A percentile compares a stretch with the other conserved stretches of the same genome.
Evolutionary conservation across 768 basidiomycete genomes (phyloP).

Genomic region (Leccinum sublutescens): DNA sequence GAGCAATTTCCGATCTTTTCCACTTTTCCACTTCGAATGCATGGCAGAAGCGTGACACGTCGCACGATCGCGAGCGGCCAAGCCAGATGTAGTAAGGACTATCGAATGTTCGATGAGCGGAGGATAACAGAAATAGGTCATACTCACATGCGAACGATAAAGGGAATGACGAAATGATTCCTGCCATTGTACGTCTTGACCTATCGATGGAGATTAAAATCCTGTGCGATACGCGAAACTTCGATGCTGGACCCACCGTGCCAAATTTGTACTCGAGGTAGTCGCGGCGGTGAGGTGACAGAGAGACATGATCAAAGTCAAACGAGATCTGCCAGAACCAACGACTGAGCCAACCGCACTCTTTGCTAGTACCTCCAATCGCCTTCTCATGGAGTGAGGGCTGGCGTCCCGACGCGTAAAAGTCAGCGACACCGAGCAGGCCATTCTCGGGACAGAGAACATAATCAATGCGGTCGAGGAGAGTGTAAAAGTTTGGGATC

Average conservation of each 20-base stretch:
- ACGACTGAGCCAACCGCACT: conserved; percentile 62
- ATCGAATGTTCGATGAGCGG: background rate
- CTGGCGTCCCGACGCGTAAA: conserved; percentile 61
- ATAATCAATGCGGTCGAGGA: conserved; percentile 63
- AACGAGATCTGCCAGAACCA: conserved; percentile 82
- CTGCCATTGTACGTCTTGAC: conserved; percentile 54
- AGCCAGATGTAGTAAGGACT: conserved; percentile 62
- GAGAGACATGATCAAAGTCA: conserved; percentile 53
- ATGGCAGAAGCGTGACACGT: conserved; percentile 53
- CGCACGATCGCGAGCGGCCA: conserved; percentile 57
- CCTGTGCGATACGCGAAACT: background rate
- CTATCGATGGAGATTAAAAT: conserved; percentile 22
- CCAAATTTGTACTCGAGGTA: conserved; percentile 81
- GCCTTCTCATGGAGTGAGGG: conserved; percentile 56
- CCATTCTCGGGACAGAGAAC: conserved; percentile 59
- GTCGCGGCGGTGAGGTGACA: conserved; percentile 57
- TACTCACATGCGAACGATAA: conserved; percentile 60
- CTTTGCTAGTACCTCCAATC: conserved; percentile 60
- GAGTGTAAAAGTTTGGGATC: conserved; percentile 63
- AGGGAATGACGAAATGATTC: conserved; percentile 66
- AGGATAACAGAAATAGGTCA: background rate
- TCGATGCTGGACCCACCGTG: conserved; percentile 43
- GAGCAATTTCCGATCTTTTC: conserved; percentile 54
- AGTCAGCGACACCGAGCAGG: conserved; percentile 65
- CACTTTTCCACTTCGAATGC: conserved; percentile 62